phyloP scores from a whole-genome alignment of 1,284 basidiomycete genomes.

The Irpex lacteus region DNA sequence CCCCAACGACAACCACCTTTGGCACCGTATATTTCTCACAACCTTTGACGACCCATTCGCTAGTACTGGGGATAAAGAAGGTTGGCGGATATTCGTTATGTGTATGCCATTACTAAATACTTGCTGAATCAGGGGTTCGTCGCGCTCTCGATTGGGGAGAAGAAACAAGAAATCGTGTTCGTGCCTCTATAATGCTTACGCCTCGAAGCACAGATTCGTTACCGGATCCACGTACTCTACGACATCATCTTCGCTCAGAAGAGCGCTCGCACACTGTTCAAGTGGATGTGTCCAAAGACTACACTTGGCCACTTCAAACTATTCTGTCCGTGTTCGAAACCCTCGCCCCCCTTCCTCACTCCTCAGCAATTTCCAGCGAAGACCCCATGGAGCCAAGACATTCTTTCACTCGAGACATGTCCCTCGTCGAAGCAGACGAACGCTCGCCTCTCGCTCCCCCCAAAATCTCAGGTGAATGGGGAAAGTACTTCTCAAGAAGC shows the following conservation, averaged over 20 bases:
- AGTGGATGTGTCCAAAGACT: neutral
- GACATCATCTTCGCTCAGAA: conserved; percentile 4
- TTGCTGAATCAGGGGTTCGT: neutral
- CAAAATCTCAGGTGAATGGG: neutral
- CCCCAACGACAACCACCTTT: conserved; percentile 10
- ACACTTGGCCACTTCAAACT: neutral
- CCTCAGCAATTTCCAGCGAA: neutral
- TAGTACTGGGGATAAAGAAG: neutral
- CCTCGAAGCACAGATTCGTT: neutral
- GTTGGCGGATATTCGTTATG: neutral
- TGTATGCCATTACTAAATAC: neutral
- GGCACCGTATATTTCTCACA: conserved; percentile 12
- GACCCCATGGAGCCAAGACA: neutral
- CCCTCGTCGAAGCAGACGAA: conserved; percentile 5
- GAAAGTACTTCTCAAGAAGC: conserved; percentile 6
- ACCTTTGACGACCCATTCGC: conserved; percentile 13
- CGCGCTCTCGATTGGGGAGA: conserved; percentile 10
- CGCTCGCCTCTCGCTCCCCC: neutral
- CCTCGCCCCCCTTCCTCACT: neutral
- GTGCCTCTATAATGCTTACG: neutral
- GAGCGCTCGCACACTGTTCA: neutral
- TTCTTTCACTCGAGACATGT: neutral
- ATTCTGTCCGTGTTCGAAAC: conserved; percentile 6
- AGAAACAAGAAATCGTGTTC: conserved; percentile 1
- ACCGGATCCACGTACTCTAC: neutral